A percentile compares a stretch with the other conserved stretches of the same genome.
Evolutionary conservation across 2,329 filamentous ascomycete genomes (phyloP).

Genomic region (Cordyceps javanica): DNA sequence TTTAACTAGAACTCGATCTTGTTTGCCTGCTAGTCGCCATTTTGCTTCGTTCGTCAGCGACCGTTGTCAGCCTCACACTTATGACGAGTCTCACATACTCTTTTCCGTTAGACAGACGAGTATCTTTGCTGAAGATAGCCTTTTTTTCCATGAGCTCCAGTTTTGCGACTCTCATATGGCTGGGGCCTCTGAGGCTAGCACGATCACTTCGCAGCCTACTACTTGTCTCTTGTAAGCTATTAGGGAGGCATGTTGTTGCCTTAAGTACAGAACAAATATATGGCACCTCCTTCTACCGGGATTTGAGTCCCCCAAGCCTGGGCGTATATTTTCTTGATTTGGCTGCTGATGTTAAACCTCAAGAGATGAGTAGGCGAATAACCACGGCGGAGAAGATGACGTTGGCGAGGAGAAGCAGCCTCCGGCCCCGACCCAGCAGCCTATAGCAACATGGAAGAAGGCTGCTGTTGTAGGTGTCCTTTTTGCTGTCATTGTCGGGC

Average conservation of each 20-base stretch:
- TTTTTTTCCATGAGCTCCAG: neutral
- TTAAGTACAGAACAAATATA: neutral
- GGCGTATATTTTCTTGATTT: no score
- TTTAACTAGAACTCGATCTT: no score
- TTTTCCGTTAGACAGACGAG: neutral
- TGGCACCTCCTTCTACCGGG: neutral
- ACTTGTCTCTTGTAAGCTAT: neutral
- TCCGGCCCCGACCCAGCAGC: neutral
- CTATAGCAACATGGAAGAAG: constrained; percentile 27
- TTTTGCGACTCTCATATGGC: neutral
- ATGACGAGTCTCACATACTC: neutral
- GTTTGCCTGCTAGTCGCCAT: no score
- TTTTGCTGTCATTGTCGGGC: constrained; percentile 29
- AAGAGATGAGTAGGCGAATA: neutral
- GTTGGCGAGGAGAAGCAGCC: neutral
- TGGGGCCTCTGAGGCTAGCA: neutral
- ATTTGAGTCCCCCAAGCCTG: no score
- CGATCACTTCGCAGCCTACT: neutral
- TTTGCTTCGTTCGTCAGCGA: neutral
- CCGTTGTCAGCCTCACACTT: neutral
- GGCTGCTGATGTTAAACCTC: no score
- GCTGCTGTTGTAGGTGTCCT: constrained; percentile 21
- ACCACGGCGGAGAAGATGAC: neutral
- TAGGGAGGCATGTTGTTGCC: neutral
- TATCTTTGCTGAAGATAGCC: neutral